Evolutionary conservation across 1,284 basidiomycete genomes (phyloP).

Genomic region (Tilletia caries): DNA sequence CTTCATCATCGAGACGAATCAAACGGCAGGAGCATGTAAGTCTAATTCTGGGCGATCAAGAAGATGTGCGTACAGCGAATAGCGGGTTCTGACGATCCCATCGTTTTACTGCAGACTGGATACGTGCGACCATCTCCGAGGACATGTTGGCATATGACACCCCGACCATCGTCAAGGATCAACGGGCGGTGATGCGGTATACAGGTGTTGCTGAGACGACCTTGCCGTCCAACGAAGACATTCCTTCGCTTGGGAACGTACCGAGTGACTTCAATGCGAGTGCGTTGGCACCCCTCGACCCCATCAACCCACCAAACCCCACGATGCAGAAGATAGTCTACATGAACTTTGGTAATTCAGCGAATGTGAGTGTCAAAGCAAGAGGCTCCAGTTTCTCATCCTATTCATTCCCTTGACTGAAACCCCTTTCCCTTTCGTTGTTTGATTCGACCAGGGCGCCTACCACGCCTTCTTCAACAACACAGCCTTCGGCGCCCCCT

Average conservation of each 20-base stretch:
- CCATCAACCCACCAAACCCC: background rate
- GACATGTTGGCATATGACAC: constrained; percentile 30
- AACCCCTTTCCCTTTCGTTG: background rate
- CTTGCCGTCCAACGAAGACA: background rate
- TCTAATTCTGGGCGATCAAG: background rate
- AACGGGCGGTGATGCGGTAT: constrained; percentile 8
- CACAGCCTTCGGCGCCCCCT: constrained; percentile 32
- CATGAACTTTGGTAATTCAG: background rate
- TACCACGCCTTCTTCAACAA: constrained; percentile 33
- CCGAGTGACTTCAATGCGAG: too few species aligned
- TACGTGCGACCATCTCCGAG: constrained; percentile 31
- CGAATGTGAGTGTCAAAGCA: background rate
- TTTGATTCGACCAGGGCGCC: background rate
- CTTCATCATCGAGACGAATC: constrained; percentile 28
- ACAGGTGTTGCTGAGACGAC: background rate
- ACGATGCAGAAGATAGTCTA: background rate
- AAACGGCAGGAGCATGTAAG: constrained; percentile 23
- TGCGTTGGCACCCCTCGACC: background rate
- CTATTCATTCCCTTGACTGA: background rate
- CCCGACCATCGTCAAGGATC: constrained; percentile 18
- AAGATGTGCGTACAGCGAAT: too few species aligned
- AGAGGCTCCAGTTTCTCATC: too few species aligned
- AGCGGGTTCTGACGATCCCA: too few species aligned
- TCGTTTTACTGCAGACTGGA: constrained; percentile 14
- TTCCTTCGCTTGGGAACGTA: background rate